Base-by-base conservation (phyloP, 208 protist genomes). In the Crithidia sp. region DNA sequence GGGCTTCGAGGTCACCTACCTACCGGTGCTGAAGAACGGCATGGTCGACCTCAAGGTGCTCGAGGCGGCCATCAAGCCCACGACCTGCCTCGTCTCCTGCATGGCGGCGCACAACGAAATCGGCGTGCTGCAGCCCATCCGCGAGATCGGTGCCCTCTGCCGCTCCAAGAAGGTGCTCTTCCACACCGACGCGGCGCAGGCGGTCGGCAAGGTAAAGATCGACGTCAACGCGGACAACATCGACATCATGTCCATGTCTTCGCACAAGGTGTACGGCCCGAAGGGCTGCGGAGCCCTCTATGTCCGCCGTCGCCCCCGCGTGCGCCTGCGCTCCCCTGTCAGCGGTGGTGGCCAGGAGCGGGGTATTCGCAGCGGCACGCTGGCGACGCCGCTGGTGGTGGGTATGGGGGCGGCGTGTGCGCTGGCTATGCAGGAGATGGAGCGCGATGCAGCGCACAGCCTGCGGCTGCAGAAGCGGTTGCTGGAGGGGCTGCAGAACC, bases 51-150 rank as follows among this genome's bases (percentile, higher is more conserved):
- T 99, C 10, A 85, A 94, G 50, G 77, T 71, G 70, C 88, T 99
- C 6, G 88, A 96, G 72, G 89, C 86, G 4, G 91, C 97, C 16
- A 98, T 99, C 39, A 86, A 90, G 65, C 93, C 94, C 43, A 95
- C 85, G 6, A 99, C 99, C 10, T 91, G 82, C 28, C 88, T 99
- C 43, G 98, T 99, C 2, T 99, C 97, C 14, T 90, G 99, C 71
- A 99, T 99, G 99, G 78, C 85, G 8, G 98, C 99, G 2, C 98
- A 99, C 88, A 99, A 99, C 85, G 99, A 99, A 77, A 99, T 99
- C 76, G 98, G 98, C 64, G 97, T 99, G 16, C 84, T 99, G 53
- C 98, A 99, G 85, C 98, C 98, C 6, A 79, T 99, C 16, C 81
- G 82, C 45, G 94, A 99, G 63, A 99, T 99, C 83, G 98, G 98